phyloP scores from a whole-genome alignment of 306 rosid species.

The Calophaca sinica region DNA sequence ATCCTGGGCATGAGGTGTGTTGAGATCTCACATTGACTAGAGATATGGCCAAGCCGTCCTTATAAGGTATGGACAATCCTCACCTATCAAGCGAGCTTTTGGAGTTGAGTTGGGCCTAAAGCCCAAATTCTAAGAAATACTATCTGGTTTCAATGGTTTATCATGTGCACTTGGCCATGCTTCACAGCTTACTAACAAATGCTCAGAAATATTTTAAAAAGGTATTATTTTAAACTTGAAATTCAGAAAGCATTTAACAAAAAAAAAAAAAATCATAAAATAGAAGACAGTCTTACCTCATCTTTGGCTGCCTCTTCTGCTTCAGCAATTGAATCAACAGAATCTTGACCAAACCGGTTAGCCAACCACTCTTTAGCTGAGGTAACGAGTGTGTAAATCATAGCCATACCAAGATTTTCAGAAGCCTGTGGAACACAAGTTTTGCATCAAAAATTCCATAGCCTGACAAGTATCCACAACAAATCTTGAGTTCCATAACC shows the following conservation, averaged over 20 bases:
- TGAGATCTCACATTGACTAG: no score
- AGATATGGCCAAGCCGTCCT: no score
- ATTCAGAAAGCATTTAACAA: slow-evolving; percentile 40
- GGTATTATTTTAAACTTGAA: slow-evolving; percentile 4
- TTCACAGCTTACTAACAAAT: slow-evolving; percentile 2
- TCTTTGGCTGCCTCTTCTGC: slow-evolving; percentile 91
- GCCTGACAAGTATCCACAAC: slow-evolving; percentile 35
- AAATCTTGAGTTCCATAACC: slow-evolving; percentile 46
- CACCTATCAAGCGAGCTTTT: no score
- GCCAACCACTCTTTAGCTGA: slow-evolving; percentile 96
- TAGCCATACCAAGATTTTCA: slow-evolving; percentile 99
- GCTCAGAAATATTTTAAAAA: slow-evolving; percentile 14
- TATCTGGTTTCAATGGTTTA: slow-evolving; percentile 25
- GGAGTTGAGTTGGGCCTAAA: no score
- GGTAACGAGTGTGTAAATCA: slow-evolving; percentile 93
- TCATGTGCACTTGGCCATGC: slow-evolving; percentile 12
- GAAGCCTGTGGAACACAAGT: slow-evolving; percentile 74
- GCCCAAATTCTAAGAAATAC: background rate
- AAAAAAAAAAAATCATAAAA: slow-evolving; percentile 25
- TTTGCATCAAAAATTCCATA: slow-evolving; percentile 44
- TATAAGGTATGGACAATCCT: no score
- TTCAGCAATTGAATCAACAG: slow-evolving; percentile 56
- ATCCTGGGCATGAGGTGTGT: no score
- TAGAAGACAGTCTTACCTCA: slow-evolving; percentile 64
- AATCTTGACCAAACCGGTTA: slow-evolving; percentile 75